A percentile compares a stretch with the other conserved stretches of the same genome.
Evolutionary conservation across 805 yeast genomes (phyloP).

Genomic region (Diddensiella transvaalensis): DNA sequence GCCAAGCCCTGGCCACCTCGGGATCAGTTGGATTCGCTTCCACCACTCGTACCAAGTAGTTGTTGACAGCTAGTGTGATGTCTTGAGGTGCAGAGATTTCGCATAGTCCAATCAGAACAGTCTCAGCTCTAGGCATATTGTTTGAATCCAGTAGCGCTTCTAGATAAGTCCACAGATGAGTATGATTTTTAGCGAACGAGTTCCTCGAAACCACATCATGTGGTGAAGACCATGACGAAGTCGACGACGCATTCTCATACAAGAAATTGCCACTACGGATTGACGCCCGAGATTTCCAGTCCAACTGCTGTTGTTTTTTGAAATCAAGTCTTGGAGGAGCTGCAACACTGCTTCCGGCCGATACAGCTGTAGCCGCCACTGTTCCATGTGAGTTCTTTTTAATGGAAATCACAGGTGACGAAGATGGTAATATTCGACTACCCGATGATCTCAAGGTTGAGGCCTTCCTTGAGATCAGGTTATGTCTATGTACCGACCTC

Average conservation of each 20-base stretch:
- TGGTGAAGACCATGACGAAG: slow-evolving; percentile 33
- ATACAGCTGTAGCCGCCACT: not conserved
- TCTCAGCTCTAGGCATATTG: slow-evolving; percentile 66
- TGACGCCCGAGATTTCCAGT: not conserved
- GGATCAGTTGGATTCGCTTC: slow-evolving; percentile 40
- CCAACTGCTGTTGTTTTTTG: not conserved
- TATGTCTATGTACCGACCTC: not conserved
- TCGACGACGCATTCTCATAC: slow-evolving; percentile 6
- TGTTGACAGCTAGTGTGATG: slow-evolving; percentile 65
- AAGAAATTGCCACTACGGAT: slow-evolving; percentile 4
- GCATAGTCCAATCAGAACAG: slow-evolving; percentile 60
- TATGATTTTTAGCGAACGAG: slow-evolving; percentile 50
- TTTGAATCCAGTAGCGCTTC: slow-evolving; percentile 72
- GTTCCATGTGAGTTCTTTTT: slow-evolving; percentile 1
- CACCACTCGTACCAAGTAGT: slow-evolving; percentile 48
- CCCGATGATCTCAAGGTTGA: not conserved
- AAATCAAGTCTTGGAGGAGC: not conserved
- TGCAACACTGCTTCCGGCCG: not conserved
- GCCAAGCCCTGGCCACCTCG: slow-evolving; percentile 43
- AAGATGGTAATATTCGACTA: not conserved
- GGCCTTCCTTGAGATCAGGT: not conserved
- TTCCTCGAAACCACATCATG: slow-evolving; percentile 29
- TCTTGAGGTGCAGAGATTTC: slow-evolving; percentile 44
- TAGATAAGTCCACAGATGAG: slow-evolving; percentile 67
- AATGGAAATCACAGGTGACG: not conserved